Conservation (phyloP, 2,329 filamentous ascomycete genomes). For the Aspergillus candidus region DNA sequence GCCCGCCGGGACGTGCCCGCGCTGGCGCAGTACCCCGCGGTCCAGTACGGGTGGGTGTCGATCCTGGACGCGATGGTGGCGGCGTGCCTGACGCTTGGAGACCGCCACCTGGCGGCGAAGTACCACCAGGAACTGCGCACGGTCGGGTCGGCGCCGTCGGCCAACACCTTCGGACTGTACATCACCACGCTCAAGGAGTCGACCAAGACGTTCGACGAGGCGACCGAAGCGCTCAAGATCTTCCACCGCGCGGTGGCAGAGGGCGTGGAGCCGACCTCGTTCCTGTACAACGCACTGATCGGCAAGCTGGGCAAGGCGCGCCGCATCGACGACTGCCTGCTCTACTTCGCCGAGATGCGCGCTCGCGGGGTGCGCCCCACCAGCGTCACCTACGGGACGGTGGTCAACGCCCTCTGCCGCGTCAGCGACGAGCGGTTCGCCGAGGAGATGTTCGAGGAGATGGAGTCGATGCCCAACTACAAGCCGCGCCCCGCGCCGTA, state of each 20-base stretch:
- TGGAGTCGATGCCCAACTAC: slow-evolving; percentile 98
- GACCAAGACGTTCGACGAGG: slow-evolving; percentile 95
- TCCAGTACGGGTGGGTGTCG: slow-evolving; percentile 92
- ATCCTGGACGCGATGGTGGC: slow-evolving; percentile 96
- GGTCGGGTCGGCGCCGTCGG: slow-evolving; percentile 85
- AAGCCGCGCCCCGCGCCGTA: slow-evolving; percentile 95
- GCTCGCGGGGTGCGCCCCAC: slow-evolving; percentile 87
- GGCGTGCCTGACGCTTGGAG: slow-evolving; percentile 76
- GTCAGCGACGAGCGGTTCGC: slow-evolving; percentile 97
- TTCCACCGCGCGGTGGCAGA: slow-evolving; percentile 91
- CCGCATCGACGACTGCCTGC: slow-evolving; percentile 94
- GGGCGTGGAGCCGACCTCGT: slow-evolving; percentile 91
- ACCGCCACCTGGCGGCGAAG: slow-evolving; percentile 72
- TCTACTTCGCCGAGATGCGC: slow-evolving; percentile 98
- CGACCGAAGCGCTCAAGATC: slow-evolving; percentile 92
- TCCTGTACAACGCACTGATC: slow-evolving; percentile 96
- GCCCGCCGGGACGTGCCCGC: slow-evolving; percentile 84
- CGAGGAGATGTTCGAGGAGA: slow-evolving; percentile 96
- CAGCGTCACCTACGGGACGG: slow-evolving; percentile 94
- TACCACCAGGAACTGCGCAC: slow-evolving; percentile 88
- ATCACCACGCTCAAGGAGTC: slow-evolving; percentile 99
- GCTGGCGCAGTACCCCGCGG: slow-evolving; percentile 73
- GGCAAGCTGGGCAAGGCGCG: slow-evolving; percentile 97
- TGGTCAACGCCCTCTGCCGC: slow-evolving; percentile 94
- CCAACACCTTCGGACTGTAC: slow-evolving; percentile 96